Evolutionary conservation across 352 stramenopile genomes (phyloP).

Genomic region (Blastocystis sp.): DNA sequence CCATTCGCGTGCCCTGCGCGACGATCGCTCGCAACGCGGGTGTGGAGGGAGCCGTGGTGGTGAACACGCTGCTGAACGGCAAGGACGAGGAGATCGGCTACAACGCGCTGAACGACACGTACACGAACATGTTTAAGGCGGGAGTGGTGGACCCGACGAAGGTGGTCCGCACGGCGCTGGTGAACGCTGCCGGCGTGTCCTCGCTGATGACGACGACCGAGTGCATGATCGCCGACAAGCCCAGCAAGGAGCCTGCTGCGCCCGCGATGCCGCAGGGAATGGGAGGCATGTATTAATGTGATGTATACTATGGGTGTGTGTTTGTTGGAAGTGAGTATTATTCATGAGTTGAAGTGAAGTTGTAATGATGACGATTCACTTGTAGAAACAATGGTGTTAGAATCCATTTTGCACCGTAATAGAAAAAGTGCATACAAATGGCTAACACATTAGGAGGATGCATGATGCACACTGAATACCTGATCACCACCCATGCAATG

Average conservation of each 20-base stretch:
- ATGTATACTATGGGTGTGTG: too few relatives aligned
- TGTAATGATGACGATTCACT: too few relatives aligned
- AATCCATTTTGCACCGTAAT: too few relatives aligned
- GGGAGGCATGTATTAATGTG: too few relatives aligned
- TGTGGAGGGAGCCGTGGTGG: conserved; percentile 88
- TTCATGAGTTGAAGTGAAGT: too few relatives aligned
- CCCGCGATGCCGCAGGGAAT: conserved; percentile 21
- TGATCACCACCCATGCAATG: too few relatives aligned
- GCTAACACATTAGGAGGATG: too few relatives aligned
- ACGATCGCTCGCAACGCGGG: conserved; percentile 96
- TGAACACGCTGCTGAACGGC: too few relatives aligned
- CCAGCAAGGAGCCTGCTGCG: background rate
- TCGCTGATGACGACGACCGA: conserved; percentile 98
- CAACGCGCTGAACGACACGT: conserved; percentile 89
- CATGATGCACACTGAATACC: too few relatives aligned
- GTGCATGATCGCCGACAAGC: conserved; percentile 76
- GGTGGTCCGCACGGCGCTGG: conserved; percentile 91
- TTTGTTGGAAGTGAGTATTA: too few relatives aligned
- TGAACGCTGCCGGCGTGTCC: conserved; percentile 92
- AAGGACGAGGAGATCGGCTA: conserved; percentile 81
- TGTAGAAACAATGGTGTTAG: too few relatives aligned
- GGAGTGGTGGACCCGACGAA: conserved; percentile 84
- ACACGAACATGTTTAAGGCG: conserved; percentile 89
- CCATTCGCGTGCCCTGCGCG: conserved; percentile 80
- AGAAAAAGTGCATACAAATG: too few relatives aligned